Conservation (phyloP, 768 basidiomycete species). For the Tubosaeta brunneosetosa region DNA sequence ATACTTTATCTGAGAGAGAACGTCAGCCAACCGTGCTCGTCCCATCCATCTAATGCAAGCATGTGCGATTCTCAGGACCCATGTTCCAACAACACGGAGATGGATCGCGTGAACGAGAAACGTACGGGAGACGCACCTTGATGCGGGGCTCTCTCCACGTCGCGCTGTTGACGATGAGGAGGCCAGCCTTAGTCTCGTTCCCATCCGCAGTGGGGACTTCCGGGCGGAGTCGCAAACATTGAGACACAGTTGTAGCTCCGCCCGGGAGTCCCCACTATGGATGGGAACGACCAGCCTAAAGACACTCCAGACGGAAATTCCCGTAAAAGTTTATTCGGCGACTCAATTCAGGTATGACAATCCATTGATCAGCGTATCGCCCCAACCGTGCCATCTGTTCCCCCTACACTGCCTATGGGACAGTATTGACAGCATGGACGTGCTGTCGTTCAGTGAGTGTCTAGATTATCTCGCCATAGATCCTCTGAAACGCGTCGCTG, state of each 20-base stretch:
- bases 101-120: neutral
- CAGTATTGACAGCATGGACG: neutral
- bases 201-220: too few species aligned
- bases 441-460: neutral
- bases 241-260: too few species aligned
- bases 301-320: constrained; percentile 18
- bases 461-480: neutral
- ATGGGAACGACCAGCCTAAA: constrained; percentile 1
- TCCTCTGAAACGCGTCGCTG: neutral
- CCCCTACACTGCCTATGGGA: neutral
- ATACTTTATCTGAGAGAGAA: constrained; percentile 27
- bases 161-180: constrained; percentile 24
- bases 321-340: constrained; percentile 29
- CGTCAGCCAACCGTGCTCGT: constrained; percentile 13
- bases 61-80: neutral
- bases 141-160: constrained; percentile 24
- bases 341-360: constrained; percentile 9
- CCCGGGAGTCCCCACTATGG: too few species aligned
- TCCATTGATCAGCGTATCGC: neutral
- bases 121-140: constrained; percentile 26
- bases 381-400: neutral
- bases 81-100: neutral
- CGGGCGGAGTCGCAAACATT: too few species aligned
- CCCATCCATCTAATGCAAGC: constrained; percentile 21
- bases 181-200: too few species aligned